Evolutionary conservation across 768 basidiomycete genomes (phyloP), one percentile per base, ranked within the genome.

Genomic region (Boletus coccyginus): DNA sequence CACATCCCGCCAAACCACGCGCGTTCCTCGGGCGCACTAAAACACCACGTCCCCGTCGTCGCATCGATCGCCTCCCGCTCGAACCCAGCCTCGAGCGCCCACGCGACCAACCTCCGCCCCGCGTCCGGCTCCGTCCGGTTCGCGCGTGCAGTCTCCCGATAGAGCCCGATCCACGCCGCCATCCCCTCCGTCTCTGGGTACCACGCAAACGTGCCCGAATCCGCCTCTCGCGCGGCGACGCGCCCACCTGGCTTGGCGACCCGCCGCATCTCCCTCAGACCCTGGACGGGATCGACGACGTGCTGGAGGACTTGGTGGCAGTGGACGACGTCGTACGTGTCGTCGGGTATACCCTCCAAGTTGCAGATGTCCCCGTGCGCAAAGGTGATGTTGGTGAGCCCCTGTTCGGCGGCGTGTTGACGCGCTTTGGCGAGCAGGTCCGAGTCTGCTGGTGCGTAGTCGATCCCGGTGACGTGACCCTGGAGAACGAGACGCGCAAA

Each of bases 221-320:
- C 78, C 11, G 68, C 59, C 54, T 81, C 81, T 21, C 81, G 72
- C 7, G 63, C 69, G 5, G 78, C 77, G 43, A 83, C 73, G 51
- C 81, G 56, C 1, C 80, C 80, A 3, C 77, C 79, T 2, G 72
- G 67, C 58, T 77, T 78, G 0, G 74, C 68, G 5, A 82, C 80
- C 19, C 80, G 69, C 24, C 65, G 61, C 78, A 83, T 81, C 73
- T 82, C 81, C 46, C 61, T 59, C 36, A 81, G 64, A 2, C 75
- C 75, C 17, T 46, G 46, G 12, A 77, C 65, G 1, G 79, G 77
- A 50, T 80, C 74, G 3, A 58, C 45, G 46, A 82, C 60, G 66
- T 82, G 81, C 59, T 78, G 75, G 3, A 83, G 68, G 8, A 82
- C 79, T 60, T 81, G 79, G 55, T 80, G 78, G 21, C 75, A 72